Evolutionary conservation across 768 basidiomycete species (phyloP), one percentile per base, ranked within the genome.

Genomic region (Naganishia onofrii): DNA sequence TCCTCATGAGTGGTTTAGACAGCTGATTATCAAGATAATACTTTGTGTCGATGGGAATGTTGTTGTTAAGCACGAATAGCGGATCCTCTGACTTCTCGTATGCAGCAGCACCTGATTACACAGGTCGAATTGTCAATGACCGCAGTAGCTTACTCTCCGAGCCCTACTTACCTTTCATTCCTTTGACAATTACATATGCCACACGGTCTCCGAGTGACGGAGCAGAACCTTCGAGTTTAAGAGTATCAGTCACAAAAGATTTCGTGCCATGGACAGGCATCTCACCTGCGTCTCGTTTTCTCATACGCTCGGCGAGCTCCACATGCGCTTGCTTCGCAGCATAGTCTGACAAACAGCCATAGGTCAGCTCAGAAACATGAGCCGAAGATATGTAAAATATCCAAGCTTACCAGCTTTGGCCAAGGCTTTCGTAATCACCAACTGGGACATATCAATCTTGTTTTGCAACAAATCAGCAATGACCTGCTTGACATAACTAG

Each of bases 41-140:
- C 77, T 91, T 89, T 6, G 96, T 98, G 77, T 99, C 96, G 72
- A 99, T 94, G 0, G 96, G 96, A 52, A 99, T 87, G 79, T 93
- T 99, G 81, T 99, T 93, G 81, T 99, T 96, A 26, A 99, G 86
- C 19, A 98, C 96, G 76, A 92, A 98, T 66, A 99, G 85, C 0
- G 96, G 96, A 75, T 98, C 96, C 78, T 99, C 96, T 0, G 95
- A 97, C 80, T 98, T 98, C 79, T 98, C 95, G 74, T 96, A 99
- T 19, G 95, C 96, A 19, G 93, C 93, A 15, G 96, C 95, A 75
- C 92, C 91, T 92, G 63, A 4, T 26, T 36, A 21, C 15, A 6
- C 48, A 23, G 4, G 3, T 26, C 5, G 15, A 57, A 38, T 21
- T 29, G 54, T 66, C 60, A 67, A 36, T 51, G 15, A 26, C 48